Conservation (phyloP, 495 filamentous ascomycete species). For the Amphirosellinia nigrospora region DNA sequence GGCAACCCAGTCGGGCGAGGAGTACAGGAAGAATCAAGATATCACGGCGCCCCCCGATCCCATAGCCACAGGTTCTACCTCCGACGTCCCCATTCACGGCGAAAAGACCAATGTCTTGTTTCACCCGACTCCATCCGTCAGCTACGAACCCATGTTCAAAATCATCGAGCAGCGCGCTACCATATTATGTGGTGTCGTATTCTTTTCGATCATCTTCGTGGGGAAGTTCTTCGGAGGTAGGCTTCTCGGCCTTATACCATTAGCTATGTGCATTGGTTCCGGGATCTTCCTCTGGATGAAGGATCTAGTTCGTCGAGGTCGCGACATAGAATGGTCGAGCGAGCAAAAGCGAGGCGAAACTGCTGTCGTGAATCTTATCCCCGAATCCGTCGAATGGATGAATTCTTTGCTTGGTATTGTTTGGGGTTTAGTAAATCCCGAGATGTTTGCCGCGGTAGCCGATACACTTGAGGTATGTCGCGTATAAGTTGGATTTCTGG, state of each 20-base stretch:
- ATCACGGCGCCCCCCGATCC: conserved; percentile 91
- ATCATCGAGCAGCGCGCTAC: conserved; percentile 73
- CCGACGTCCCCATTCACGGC: conserved; percentile 92
- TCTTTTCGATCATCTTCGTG: conserved; percentile 73
- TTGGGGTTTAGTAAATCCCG: conserved; percentile 91
- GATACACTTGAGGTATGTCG: conserved; percentile 51
- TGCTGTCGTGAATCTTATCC: conserved; percentile 83
- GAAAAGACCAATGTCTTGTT: conserved; percentile 97
- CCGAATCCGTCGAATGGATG: conserved; percentile 92
- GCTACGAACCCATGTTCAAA: conserved; percentile 84
- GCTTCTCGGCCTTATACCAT: conserved; percentile 74
- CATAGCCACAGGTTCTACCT: conserved; percentile 75
- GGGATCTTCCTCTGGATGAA: conserved; percentile 89
- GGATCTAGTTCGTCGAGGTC: conserved; percentile 78
- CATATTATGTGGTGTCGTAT: conserved; percentile 69
- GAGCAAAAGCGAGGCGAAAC: conserved; percentile 84
- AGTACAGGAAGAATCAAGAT: conserved; percentile 86
- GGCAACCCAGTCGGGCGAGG: conserved; percentile 60
- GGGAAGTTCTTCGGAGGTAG: conserved; percentile 81
- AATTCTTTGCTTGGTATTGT: conserved; percentile 81
- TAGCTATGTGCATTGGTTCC: conserved; percentile 69
- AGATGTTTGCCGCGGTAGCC: conserved; percentile 78
- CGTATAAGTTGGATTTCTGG: background rate
- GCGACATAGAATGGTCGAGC: conserved; percentile 85
- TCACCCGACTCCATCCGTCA: conserved; percentile 87